Conservation (phyloP, 2,329 filamentous ascomycete genomes). For the Clonostachys solani region DNA sequence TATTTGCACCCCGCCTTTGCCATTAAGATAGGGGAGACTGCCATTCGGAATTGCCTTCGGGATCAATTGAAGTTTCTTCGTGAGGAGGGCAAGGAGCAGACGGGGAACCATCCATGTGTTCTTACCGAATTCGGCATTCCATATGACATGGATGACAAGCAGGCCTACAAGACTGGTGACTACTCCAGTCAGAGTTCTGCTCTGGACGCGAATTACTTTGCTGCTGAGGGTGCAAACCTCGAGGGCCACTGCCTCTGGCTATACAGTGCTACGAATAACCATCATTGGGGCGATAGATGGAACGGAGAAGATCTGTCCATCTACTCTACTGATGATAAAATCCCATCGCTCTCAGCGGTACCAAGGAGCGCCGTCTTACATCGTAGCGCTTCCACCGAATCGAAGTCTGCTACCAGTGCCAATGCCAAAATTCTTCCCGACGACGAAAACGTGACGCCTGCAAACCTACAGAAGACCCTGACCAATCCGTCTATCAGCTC, state of each 20-base stretch:
- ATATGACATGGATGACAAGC: conserved; percentile 97
- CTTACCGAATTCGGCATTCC: conserved; percentile 97
- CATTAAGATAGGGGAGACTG: conserved; percentile 86
- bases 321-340: conserved; percentile 76
- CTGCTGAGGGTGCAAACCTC: conserved; percentile 75
- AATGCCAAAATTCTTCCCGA: conserved; percentile 37
- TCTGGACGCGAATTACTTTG: conserved; percentile 95
- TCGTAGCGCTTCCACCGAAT: conserved; percentile 24
- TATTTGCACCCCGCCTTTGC: conserved; percentile 89
- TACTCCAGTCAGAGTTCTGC: conserved; percentile 90
- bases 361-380: conserved; percentile 26
- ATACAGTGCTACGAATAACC: conserved; percentile 79
- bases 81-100: conserved; percentile 82
- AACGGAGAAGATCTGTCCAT: conserved; percentile 97
- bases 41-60: conserved; percentile 88
- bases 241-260: conserved; percentile 90
- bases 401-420: conserved; percentile 10
- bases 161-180: conserved; percentile 93
- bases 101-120: conserved; percentile 83
- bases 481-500: conserved; percentile 64
- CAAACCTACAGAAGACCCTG: conserved; percentile 71
- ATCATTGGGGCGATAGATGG: conserved; percentile 89
- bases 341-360: conserved; percentile 46
- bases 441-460: conserved; percentile 62
- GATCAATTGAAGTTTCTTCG: conserved; percentile 82